Conservation (phyloP, 1,139 yeast genomes). For the Protomyces inouyei region DNA sequence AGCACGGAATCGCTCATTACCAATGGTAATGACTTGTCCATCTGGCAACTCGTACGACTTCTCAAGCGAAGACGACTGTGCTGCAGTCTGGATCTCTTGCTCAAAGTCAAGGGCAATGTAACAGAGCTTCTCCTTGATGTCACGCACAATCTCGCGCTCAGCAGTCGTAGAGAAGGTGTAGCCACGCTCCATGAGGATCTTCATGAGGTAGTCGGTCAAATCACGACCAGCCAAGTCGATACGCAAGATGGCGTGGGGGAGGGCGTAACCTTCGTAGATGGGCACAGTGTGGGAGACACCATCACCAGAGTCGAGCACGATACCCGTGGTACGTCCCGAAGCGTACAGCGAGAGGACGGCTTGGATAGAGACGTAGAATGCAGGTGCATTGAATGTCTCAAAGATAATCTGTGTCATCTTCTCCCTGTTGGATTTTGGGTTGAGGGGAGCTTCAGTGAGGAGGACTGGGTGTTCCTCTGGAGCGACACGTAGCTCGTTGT, state of each 20-base stretch:
- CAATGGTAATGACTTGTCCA: conserved; percentile 98
- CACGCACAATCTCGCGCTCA: conserved; percentile 99
- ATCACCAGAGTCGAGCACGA: conserved; percentile 98
- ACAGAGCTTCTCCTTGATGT: conserved; percentile 98
- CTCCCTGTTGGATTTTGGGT: conserved; percentile 98
- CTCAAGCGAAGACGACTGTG: conserved; percentile 97
- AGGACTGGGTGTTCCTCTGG: conserved; percentile 98
- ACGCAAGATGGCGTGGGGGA: conserved; percentile 98
- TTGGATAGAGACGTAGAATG: conserved; percentile 97
- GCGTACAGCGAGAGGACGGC: conserved; percentile 97
- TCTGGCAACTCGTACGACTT: conserved; percentile 99
- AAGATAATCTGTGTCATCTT: conserved; percentile 98
- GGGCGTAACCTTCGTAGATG: conserved; percentile 98
- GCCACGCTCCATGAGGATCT: conserved; percentile 97
- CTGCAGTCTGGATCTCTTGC: conserved; percentile 98
- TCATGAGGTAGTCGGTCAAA: conserved; percentile 97
- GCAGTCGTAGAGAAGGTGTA: conserved; percentile 98
- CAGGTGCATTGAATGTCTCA: conserved; percentile 99
- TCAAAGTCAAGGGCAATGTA: conserved; percentile 94
- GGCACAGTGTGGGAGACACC: conserved; percentile 99
- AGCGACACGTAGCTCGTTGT: conserved; percentile 96
- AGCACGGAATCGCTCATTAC: conserved; percentile 99
- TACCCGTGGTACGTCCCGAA: conserved; percentile 99
- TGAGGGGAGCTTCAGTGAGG: conserved; percentile 98
- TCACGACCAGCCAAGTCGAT: conserved; percentile 99